A percentile compares a stretch with the other conserved stretches of the same genome.
Conservation (phyloP, 2,329 filamentous ascomycete genomes). For the Aspergillus tanneri region DNA sequence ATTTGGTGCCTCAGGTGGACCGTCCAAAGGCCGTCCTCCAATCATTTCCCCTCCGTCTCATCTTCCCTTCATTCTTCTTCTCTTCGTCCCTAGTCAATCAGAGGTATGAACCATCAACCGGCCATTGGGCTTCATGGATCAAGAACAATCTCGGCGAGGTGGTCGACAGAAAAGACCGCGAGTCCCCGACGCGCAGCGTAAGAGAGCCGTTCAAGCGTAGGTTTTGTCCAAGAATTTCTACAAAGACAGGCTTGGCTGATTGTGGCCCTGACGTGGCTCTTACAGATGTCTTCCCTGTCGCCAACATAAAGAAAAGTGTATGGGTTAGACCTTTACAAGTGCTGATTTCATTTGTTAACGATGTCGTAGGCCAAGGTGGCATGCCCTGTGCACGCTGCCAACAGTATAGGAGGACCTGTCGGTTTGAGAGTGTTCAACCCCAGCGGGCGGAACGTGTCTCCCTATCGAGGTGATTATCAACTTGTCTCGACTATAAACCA, state of each 20-base stretch:
- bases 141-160: neutral
- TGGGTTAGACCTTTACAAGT: neutral
- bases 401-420: slow-evolving; percentile 47
- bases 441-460: neutral
- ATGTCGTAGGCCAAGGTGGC: slow-evolving; percentile 43
- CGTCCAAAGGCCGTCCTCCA: neutral
- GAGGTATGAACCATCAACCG: too few relatives aligned
- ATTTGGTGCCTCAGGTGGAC: neutral
- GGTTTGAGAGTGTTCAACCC: slow-evolving; percentile 36
- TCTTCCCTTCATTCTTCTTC: neutral
- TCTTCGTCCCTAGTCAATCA: neutral
- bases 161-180: slow-evolving; percentile 16
- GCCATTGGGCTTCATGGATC: neutral
- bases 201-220: slow-evolving; percentile 28
- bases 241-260: neutral
- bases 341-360: neutral
- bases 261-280: neutral
- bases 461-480: neutral
- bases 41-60: neutral
- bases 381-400: slow-evolving; percentile 50
- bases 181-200: slow-evolving; percentile 25
- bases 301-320: slow-evolving; percentile 51
- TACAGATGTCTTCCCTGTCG: slow-evolving; percentile 50
- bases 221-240: slow-evolving; percentile 1
- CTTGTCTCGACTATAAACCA: neutral